A percentile compares a stretch with the other conserved stretches of the same genome.
phyloP scores from a whole-genome alignment of 1,139 yeast species.

The Suhomyces guaymorum region DNA sequence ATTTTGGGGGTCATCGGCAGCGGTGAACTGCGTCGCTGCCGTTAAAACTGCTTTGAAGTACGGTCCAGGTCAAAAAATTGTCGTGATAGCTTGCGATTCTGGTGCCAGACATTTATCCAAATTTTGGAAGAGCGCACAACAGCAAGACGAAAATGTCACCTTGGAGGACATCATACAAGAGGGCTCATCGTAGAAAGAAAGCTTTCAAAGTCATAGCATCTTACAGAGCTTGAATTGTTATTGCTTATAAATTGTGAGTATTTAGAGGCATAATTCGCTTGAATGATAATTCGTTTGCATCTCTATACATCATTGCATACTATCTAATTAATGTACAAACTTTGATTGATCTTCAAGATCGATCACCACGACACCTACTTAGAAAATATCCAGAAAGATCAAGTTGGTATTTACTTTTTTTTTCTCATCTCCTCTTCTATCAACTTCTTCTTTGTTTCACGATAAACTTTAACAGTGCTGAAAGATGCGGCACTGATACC shows the following conservation, averaged over 20 bases:
- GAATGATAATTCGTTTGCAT: no score
- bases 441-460: constrained; percentile 39
- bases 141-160: constrained; percentile 27
- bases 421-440: constrained; percentile 20
- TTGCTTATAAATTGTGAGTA: no score
- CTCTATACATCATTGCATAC: no score
- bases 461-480: constrained; percentile 41
- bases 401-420: constrained; percentile 8
- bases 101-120: constrained; percentile 88
- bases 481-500: constrained; percentile 46
- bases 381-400: no score
- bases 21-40: constrained; percentile 92
- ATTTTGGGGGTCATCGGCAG: constrained; percentile 89
- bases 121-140: constrained; percentile 77
- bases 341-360: no score
- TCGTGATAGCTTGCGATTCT: constrained; percentile 90
- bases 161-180: constrained; percentile 31
- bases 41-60: constrained; percentile 58
- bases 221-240: no score
- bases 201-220: no score
- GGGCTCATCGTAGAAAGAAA: no score
- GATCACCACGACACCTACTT: no score
- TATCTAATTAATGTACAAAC: no score
- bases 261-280: no score
- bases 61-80: constrained; percentile 70